These are phyloP conservation scores for Dipteronia sinensis DNA, from an alignment of 345 rosid genomes.

Conservation along the genomic window DNA sequence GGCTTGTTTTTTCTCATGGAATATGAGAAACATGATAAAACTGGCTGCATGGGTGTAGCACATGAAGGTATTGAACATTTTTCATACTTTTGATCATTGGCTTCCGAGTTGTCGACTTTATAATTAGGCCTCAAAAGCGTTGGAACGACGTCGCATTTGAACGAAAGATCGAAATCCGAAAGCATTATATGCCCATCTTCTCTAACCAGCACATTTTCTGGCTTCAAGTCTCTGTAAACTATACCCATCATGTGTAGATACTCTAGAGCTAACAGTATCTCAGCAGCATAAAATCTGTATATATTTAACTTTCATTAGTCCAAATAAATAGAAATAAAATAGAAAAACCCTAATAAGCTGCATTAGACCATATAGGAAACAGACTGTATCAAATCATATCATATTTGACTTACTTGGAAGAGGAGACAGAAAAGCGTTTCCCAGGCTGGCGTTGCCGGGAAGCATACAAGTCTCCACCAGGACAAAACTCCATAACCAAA, in stretches of 20 bases:
- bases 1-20: slow-evolving; percentile 39
- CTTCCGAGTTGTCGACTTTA: slow-evolving; percentile 21
- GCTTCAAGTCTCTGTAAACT: slow-evolving; percentile 71
- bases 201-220: slow-evolving; percentile 70
- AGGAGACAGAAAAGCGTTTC: slow-evolving; percentile 65
- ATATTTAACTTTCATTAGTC: not conserved
- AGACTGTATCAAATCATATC: no score
- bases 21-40: slow-evolving; percentile 65
- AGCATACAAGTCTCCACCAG: slow-evolving; percentile 88
- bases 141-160: slow-evolving; percentile 90
- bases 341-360: no score
- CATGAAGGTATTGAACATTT: slow-evolving; percentile 64
- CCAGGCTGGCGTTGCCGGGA: slow-evolving; percentile 73
- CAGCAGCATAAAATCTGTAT: slow-evolving; percentile 73
- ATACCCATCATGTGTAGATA: slow-evolving; percentile 85
- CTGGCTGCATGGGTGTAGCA: slow-evolving; percentile 62
- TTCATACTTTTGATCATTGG: slow-evolving; percentile 16
- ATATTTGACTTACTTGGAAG: slow-evolving; percentile 59
- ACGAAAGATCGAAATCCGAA: slow-evolving; percentile 76
- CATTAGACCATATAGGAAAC: no score
- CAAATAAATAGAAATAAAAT: no score
- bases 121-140: slow-evolving; percentile 43
- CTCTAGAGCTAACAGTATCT: slow-evolving; percentile 65
- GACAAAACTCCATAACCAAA: slow-evolving; percentile 88
- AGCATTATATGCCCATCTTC: slow-evolving; percentile 81